Evolutionary conservation across 306 rosid species (phyloP), one percentile per base, ranked within the genome.

Genomic region (Dryas alaskensis): DNA sequence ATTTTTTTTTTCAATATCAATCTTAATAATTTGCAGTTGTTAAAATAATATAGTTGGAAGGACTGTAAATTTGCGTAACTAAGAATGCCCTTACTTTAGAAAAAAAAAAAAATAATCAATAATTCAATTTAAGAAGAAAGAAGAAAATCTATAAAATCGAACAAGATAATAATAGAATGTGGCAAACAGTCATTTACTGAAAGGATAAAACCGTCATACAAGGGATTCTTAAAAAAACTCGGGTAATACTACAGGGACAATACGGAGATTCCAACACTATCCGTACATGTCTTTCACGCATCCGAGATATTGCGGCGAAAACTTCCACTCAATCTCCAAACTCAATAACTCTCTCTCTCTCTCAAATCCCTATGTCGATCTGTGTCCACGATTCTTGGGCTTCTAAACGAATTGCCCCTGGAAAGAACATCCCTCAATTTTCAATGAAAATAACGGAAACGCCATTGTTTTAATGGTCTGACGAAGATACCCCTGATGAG

Each of bases 301-400:
- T 45, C 43, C 76, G 17, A 19, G 31, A 51, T 27, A 42, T 46
- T 48, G 74, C 82, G 67, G 62, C 75, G 65, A 50, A 69, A 69
- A 70, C 25, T 42, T 62, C 67, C 65, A 57, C 16, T 72, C 39
- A 72, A 54, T 48, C 59, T 46, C 1, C 16, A 58, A 46, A 27
- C 65, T 64, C 9, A 44, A 25, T 64, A 0, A 6, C 53, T 42
- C 74, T 69, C 67, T 39, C 50, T 66, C 83, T 12, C 86, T 79
- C 67, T 77, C 92, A 75, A 81, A 88, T 85, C 85, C 92, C 88
- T 42, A 83, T 80, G 87, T 76, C 76, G 92, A 85, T 85, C 60
- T 81, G 76, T 68, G 81, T 77, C 88, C 86, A 81, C 81, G 84
- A 85, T 81, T 88, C 83, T 77, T 78, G 82, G 81, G 80, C 71